phyloP scores from a whole-genome alignment of 495 filamentous ascomycete species.

The Immersiella caudata region DNA sequence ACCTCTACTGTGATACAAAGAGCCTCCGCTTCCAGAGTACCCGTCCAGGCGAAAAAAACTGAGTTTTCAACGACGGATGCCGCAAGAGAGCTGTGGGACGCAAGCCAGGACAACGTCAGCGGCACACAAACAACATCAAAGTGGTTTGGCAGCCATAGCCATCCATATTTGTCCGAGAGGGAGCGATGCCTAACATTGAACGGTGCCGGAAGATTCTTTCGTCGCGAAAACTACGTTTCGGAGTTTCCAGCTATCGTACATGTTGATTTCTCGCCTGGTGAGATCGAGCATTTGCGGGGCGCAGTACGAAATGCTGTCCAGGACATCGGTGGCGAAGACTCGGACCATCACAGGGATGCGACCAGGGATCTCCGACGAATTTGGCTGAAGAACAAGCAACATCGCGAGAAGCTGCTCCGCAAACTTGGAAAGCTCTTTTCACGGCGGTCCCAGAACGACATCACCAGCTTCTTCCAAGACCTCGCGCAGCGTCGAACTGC shows the following conservation, averaged over 20 bases:
- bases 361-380: slow-evolving; percentile 33
- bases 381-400: slow-evolving; percentile 13
- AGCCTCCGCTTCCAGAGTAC: background rate
- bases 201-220: slow-evolving; percentile 18
- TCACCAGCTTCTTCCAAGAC: slow-evolving; percentile 43
- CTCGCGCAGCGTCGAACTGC: slow-evolving; percentile 24
- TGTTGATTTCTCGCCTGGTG: slow-evolving; percentile 54
- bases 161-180: slow-evolving; percentile 39
- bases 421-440: background rate
- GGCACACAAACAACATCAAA: background rate
- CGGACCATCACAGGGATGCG: slow-evolving; percentile 1
- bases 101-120: too few species aligned
- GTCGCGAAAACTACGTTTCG: background rate
- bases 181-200: slow-evolving; percentile 30
- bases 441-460: slow-evolving; percentile 26
- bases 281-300: slow-evolving; percentile 44
- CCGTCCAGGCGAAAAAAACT: too few species aligned
- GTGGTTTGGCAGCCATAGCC: slow-evolving; percentile 23
- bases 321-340: background rate
- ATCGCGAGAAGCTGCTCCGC: background rate
- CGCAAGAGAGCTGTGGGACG: background rate
- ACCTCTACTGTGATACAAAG: background rate
- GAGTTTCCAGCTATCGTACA: slow-evolving; percentile 29
- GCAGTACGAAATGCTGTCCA: slow-evolving; percentile 4
- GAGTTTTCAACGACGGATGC: too few species aligned